Conservation (phyloP, 352 stramenopile species). For the Pythium brassicae region DNA sequence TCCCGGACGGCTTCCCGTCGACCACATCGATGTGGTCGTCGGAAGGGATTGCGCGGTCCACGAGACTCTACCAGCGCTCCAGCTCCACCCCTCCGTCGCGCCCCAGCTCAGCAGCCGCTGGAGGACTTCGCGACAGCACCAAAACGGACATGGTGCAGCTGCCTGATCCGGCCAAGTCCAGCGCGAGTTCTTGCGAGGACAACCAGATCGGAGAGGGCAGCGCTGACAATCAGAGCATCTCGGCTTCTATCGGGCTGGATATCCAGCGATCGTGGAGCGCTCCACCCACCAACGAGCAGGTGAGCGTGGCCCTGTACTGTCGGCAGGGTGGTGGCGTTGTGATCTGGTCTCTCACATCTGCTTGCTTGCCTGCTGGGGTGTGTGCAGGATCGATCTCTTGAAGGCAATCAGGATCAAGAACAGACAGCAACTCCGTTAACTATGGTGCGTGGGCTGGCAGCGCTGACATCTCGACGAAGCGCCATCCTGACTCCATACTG, state of each 20-base stretch:
- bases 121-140: neutral
- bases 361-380: neutral
- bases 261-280: conserved; percentile 48
- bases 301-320: conserved; percentile 11
- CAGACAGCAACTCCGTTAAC: conserved; percentile 16
- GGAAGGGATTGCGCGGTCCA: conserved; percentile 43
- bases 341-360: neutral
- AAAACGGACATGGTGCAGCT: conserved; percentile 6
- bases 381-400: conserved; percentile 9
- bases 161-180: neutral
- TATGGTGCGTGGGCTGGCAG: conserved; percentile 18
- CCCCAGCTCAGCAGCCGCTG: neutral
- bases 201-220: conserved; percentile 3
- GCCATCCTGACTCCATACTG: neutral
- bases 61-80: conserved; percentile 48
- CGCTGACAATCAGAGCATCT: neutral
- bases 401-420: conserved; percentile 39
- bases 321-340: too few species aligned
- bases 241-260: conserved; percentile 14
- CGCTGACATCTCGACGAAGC: neutral
- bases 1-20: conserved; percentile 25
- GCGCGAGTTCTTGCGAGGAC: neutral
- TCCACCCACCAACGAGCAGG: conserved; percentile 31
- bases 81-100: conserved; percentile 27
- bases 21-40: conserved; percentile 47